Evolutionary conservation across 768 basidiomycete genomes (phyloP), one percentile per base, ranked within the genome.

Genomic region (Flagelloscypha sp.): DNA sequence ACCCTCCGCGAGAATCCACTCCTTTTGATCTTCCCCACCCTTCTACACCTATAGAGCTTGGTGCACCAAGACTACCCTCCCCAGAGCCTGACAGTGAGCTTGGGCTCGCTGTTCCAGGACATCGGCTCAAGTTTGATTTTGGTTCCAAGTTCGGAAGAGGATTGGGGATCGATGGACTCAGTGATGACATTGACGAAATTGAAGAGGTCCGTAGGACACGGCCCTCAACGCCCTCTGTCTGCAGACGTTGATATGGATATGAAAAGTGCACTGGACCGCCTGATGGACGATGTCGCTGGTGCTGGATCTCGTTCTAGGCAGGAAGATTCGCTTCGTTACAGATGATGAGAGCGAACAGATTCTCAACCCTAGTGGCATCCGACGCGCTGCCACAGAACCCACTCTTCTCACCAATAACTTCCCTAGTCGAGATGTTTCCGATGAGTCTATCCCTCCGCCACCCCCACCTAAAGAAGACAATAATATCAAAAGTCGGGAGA

Each of bases 241-340:
- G n/a, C n/a, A n/a, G 70, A 76, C 45, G 74, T 79, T 18, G 69
- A 73, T 43, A 70, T 73, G 62, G 81, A 82, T 30, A 81, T 82
- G 72, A 73, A 74, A 41, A 79, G 76, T 41, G 82, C 81, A 5
- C 63, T 84, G 20, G 81, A 84, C 49, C 61, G 78, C 28, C 61
- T 84, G 20, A 79, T 84, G 74, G 77, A 81, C 42, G 76, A 81
- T 37, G 79, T 81, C 13, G 72, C 68, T 28, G 66, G 67, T 22
- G 61, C 57, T 41, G 56, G 57, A 43, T 48, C 49, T 20, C 43
- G 44, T 36, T 24, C 32, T 25, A 18, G 36, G 16, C 35, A 40
- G 24, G 25, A 36, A 17, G n/a, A 33, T 35, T 35, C 11, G 29
- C n/a, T 19, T 25, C 11, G 19, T 15, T 7, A 15, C 22, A 6